Conservation (phyloP, 805 yeast genomes). For the Saccharomycopsis sp. region DNA sequence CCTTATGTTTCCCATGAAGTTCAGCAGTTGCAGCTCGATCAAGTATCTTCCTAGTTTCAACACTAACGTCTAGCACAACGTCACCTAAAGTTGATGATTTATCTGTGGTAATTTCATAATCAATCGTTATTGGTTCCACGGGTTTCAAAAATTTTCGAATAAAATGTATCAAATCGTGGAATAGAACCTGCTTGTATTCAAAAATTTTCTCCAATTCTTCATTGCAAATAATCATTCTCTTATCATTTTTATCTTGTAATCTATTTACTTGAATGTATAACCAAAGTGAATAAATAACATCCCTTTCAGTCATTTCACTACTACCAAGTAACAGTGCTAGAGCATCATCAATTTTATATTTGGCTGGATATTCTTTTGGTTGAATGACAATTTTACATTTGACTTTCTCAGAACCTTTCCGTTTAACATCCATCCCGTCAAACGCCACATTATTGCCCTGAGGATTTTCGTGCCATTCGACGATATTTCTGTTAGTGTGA, state of each 20-base stretch:
- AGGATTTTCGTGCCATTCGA: conserved; percentile 87
- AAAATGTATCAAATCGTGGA: conserved; percentile 59
- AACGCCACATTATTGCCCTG: conserved; percentile 43
- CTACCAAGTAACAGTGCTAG: conserved; percentile 69
- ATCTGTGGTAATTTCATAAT: conserved; percentile 71
- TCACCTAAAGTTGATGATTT: conserved; percentile 77
- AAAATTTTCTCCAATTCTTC: conserved; percentile 38
- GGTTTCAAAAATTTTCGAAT: conserved; percentile 65
- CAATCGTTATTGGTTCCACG: conserved; percentile 69
- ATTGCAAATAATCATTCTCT: conserved; percentile 46
- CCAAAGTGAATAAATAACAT: conserved; percentile 72
- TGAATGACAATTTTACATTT: conserved; percentile 70
- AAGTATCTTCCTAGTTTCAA: conserved; percentile 38
- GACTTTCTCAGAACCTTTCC: conserved; percentile 64
- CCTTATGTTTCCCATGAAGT: conserved; percentile 28
- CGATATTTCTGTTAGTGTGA: conserved; percentile 32
- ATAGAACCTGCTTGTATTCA: conserved; percentile 46
- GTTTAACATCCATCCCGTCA: conserved; percentile 84
- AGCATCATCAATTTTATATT: conserved; percentile 55
- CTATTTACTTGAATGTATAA: conserved; percentile 68
- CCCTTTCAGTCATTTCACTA: conserved; percentile 78
- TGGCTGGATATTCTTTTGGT: conserved; percentile 68
- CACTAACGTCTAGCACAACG: conserved; percentile 66
- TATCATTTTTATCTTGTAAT: conserved; percentile 51
- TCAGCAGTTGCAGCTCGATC: conserved; percentile 28